Evolutionary conservation across 805 yeast species (phyloP).

Genomic region (Yarrowia yakushimensis): DNA sequence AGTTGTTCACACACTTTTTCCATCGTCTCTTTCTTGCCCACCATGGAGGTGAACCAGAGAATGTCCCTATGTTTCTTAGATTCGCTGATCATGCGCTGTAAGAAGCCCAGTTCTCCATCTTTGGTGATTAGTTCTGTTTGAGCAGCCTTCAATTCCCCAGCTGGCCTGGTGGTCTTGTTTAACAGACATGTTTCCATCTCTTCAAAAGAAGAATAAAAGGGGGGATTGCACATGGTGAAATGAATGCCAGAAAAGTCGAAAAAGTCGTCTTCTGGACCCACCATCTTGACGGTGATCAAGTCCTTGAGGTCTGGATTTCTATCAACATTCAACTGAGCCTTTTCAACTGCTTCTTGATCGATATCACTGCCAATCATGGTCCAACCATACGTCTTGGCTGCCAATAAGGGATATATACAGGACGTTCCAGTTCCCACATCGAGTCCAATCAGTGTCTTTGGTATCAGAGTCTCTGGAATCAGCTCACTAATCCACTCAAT

Average conservation of each 20-base stretch:
- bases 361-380: slow-evolving; percentile 1
- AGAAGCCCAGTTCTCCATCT: not conserved
- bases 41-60: slow-evolving; percentile 9
- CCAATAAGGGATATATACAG: slow-evolving; percentile 2
- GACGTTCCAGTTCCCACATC: slow-evolving; percentile 9
- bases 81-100: not conserved
- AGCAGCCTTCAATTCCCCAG: not conserved
- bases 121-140: not conserved
- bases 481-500: not conserved
- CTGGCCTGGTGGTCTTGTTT: not conserved
- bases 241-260: not conserved
- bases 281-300: not conserved
- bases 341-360: not conserved
- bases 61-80: not conserved
- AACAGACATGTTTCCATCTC: not conserved
- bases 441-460: not conserved
- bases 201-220: not conserved
- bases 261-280: not conserved
- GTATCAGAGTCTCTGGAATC: not conserved
- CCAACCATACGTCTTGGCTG: not conserved
- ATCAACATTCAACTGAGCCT: not conserved
- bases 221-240: slow-evolving; percentile 20
- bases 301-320: not conserved
- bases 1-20: not conserved
- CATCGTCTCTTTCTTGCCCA: slow-evolving; percentile 14